Percentiles rank a stretch among this genome's conserved stretches.
These are phyloP conservation scores for Elymus sibiricus DNA, from an alignment of 176 grass and related monocot genomes.

Conservation along the genomic window DNA sequence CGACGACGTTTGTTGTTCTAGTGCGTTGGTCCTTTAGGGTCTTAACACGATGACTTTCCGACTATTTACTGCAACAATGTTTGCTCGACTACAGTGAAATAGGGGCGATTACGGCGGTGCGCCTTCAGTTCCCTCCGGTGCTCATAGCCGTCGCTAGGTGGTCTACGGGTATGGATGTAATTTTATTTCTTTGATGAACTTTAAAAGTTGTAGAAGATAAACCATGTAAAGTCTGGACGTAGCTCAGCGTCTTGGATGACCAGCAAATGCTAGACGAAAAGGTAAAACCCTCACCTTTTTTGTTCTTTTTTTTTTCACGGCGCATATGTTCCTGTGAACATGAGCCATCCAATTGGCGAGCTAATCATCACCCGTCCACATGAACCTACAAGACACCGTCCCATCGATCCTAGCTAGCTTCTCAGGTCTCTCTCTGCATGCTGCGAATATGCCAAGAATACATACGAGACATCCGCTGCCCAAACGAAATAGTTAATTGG, in stretches of 20 bases:
- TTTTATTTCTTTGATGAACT: too few relatives aligned
- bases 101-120: too few relatives aligned
- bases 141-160: too few relatives aligned
- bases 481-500: background rate
- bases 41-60: too few relatives aligned
- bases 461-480: background rate
- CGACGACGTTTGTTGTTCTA: too few relatives aligned
- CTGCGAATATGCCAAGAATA: conserved; percentile 27
- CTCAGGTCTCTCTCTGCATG: too few relatives aligned
- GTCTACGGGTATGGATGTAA: too few relatives aligned
- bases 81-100: accelerated
- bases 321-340: conserved; percentile 32
- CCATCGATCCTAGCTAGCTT: background rate
- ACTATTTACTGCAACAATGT: too few relatives aligned
- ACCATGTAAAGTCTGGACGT: background rate
- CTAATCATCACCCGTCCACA: conserved; percentile 17
- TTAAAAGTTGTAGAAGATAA: too few relatives aligned
- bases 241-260: background rate
- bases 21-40: too few relatives aligned
- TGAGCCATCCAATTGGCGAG: conserved; percentile 33
- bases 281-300: background rate
- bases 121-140: too few relatives aligned
- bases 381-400: background rate
- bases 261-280: background rate
- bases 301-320: background rate